phyloP scores from a whole-genome alignment of 441 rosid species.

The Gossypium schwendimanii region DNA sequence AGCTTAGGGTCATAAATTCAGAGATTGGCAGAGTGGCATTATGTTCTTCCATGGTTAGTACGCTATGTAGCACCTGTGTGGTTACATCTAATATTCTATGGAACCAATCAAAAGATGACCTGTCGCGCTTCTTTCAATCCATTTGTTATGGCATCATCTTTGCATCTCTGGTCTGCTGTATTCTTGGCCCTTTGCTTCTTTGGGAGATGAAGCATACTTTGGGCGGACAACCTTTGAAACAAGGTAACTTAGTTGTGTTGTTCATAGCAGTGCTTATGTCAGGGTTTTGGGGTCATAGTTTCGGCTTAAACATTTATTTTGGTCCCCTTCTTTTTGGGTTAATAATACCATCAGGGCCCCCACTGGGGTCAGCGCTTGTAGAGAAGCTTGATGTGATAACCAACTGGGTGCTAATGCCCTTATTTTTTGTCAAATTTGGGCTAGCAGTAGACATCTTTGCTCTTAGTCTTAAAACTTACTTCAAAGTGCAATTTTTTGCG shows the following conservation, averaged over 20 bases:
- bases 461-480: background rate
- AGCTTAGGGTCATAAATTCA: conserved; percentile 16
- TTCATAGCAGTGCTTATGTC: background rate
- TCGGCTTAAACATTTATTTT: background rate
- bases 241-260: background rate
- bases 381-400: conserved; percentile 14
- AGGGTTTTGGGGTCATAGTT: background rate
- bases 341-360: conserved; percentile 11
- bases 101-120: background rate
- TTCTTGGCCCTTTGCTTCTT: background rate
- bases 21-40: conserved; percentile 16
- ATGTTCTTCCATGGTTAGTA: conserved; percentile 11
- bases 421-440: conserved; percentile 7
- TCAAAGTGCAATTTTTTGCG: background rate
- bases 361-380: conserved; percentile 8
- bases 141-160: background rate
- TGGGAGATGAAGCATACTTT: background rate
- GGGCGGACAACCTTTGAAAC: conserved; percentile 1
- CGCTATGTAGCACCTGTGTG: background rate
- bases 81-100: background rate
- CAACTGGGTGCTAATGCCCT: conserved; percentile 8
- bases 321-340: conserved; percentile 11
- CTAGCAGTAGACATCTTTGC: conserved; percentile 2
- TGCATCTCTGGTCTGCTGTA: background rate
- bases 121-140: background rate